Conservation (phyloP, 148 eudicot genomes). For the Camellia sinensis region DNA sequence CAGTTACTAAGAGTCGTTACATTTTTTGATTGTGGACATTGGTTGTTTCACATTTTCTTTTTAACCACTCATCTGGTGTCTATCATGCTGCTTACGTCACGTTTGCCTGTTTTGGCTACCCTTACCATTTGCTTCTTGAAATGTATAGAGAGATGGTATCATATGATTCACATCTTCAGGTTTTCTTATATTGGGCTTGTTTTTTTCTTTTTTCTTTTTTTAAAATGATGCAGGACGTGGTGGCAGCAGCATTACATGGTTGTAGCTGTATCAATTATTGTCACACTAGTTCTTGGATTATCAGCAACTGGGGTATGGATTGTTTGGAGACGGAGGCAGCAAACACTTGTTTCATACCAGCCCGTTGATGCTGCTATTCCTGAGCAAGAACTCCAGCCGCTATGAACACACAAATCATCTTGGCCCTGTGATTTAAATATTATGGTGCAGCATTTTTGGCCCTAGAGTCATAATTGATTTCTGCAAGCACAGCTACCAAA, state of each 20-base stretch:
- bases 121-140: not conserved
- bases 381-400: conserved; percentile 91
- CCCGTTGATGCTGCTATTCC: conserved; percentile 53
- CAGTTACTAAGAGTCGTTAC: not conserved
- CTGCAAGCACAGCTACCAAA: not conserved
- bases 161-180: not conserved
- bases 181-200: too few species aligned
- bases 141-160: not conserved
- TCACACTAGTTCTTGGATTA: conserved; percentile 46
- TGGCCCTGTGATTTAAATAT: not conserved
- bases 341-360: conserved; percentile 45
- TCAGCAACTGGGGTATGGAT: conserved; percentile 55
- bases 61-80: not conserved
- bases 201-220: not conserved
- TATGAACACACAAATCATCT: conserved; percentile 23
- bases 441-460: conserved; percentile 9
- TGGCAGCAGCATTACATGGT: conserved; percentile 58
- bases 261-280: conserved; percentile 39
- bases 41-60: not conserved
- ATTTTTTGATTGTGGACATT: not conserved
- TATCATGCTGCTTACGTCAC: not conserved
- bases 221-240: conserved; percentile 58
- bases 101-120: not conserved
- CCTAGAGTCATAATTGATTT: not conserved
- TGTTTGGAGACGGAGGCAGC: conserved; percentile 59